Evolutionary conservation across 2,329 filamentous ascomycete genomes (phyloP).

Genomic region (Dothistroma septosporum): DNA sequence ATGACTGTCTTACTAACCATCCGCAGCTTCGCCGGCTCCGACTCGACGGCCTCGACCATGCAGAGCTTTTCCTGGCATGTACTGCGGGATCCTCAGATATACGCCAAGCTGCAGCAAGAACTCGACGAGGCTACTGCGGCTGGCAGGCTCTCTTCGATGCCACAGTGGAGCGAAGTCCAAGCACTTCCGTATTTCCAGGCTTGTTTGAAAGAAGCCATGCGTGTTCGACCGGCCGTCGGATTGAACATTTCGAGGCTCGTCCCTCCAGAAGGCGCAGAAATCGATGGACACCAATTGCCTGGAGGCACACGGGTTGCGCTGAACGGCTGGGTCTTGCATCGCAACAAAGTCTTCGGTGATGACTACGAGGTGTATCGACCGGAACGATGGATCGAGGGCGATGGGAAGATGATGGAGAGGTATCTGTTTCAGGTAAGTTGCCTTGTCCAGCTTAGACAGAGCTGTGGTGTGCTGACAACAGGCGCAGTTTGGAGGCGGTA

Average conservation of each 20-base stretch:
- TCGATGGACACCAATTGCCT: constrained; percentile 51
- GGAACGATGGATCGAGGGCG: constrained; percentile 23
- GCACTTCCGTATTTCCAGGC: constrained; percentile 54
- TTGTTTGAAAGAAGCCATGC: constrained; percentile 55
- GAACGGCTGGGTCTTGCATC: constrained; percentile 53
- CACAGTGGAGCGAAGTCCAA: constrained; percentile 43
- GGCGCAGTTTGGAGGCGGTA: constrained; percentile 24
- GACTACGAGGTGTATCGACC: constrained; percentile 19
- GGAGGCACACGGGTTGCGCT: constrained; percentile 53
- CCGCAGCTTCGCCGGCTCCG: constrained; percentile 53
- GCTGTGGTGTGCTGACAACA: constrained; percentile 5
- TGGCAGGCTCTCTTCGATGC: constrained; percentile 26
- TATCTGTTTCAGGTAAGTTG: constrained; percentile 53
- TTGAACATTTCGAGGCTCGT: constrained; percentile 53
- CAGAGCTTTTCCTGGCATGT: constrained; percentile 54
- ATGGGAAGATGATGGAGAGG: constrained; percentile 49
- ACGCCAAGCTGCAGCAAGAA: constrained; percentile 47
- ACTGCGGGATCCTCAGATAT: constrained; percentile 44
- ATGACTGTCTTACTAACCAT: neutral
- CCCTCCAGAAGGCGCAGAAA: constrained; percentile 49
- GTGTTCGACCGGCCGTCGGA: constrained; percentile 53
- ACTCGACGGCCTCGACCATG: constrained; percentile 58
- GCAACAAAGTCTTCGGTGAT: constrained; percentile 36
- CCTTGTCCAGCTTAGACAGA: neutral
- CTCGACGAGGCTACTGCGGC: constrained; percentile 27